Base-by-base conservation (phyloP, 2,329 filamentous ascomycete species). In the Phyllosticta ampelicida region DNA sequence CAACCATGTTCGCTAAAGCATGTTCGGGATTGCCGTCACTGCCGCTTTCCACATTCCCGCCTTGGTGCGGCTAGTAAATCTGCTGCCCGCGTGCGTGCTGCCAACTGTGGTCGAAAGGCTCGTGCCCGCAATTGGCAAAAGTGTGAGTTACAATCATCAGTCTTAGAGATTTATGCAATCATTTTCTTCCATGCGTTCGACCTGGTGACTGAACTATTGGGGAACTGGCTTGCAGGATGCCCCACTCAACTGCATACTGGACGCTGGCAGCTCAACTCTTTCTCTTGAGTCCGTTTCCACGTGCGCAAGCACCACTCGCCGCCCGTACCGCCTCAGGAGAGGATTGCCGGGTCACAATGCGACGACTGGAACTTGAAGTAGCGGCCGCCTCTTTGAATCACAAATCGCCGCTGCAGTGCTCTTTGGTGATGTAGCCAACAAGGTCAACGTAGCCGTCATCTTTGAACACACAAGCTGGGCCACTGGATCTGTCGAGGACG, bases 401-500 rank as follows among this genome's bases (percentile, higher is more conserved):
- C 54, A 56, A 11, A 56, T 56, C 3, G 21, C 54, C 48, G 9
- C 16, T 10, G 54, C 54, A 23, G 20, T 21, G n/a, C 30, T 51
- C 54, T 51, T 26, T n/a, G 36, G 44, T 28, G 62, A 51, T 55
- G 51, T 26, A 2, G 48, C 54, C 9, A 23, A 51, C 26, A 56
- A 56, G 13, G 48, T 67, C 23, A 62, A 70, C 30, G 51, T 64
- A 3, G 67, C 65, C 0, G 44, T 69, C 11, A 61, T 63, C 18
- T 66, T 65, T 48, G 67, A 70, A 51, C 62, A 64, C 4, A 62
- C 63, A 16, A 68, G 69, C 50, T 66, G 65, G 60, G 65, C 67
- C 2, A 63, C 63, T 9, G 60, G 59, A 16, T 62, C 62, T 4
- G 63, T 65, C 2, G 56, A 59, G 13, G 53, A 66, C 18, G 74